Conservation (phyloP, 1,284 basidiomycete species). For the Moniliella sp. region DNA sequence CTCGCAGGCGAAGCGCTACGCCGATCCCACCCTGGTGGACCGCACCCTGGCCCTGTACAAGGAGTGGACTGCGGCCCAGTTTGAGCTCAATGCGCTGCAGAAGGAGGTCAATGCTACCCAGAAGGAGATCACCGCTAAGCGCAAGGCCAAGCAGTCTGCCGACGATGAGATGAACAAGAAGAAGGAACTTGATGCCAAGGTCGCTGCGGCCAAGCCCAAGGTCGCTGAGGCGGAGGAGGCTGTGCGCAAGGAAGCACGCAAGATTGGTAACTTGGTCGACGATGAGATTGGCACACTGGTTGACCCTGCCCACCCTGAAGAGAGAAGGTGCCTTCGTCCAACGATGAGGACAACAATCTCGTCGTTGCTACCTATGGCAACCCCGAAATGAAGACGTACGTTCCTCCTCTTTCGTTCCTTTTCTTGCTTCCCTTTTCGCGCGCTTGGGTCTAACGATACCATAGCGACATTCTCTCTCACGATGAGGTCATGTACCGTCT, state of each 20-base stretch:
- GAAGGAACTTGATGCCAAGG: slow-evolving; percentile 52
- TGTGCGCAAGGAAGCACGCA: slow-evolving; percentile 59
- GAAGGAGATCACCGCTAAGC: slow-evolving; percentile 79
- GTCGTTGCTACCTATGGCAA: slow-evolving; percentile 64
- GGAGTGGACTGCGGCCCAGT: slow-evolving; percentile 74
- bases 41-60: slow-evolving; percentile 76
- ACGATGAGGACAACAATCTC: slow-evolving; percentile 83
- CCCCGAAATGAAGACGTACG: too few species aligned
- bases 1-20: slow-evolving; percentile 73
- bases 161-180: slow-evolving; percentile 63
- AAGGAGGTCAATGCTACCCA: slow-evolving; percentile 73
- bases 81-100: slow-evolving; percentile 53
- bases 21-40: slow-evolving; percentile 72
- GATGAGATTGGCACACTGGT: too few species aligned
- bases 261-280: slow-evolving; percentile 79
- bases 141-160: slow-evolving; percentile 76
- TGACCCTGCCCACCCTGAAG: too few species aligned
- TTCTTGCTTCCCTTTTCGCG: too few species aligned
- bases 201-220: slow-evolving; percentile 45
- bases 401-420: too few species aligned
- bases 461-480: slow-evolving; percentile 62
- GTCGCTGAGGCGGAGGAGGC: slow-evolving; percentile 46
- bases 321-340: slow-evolving; percentile 60
- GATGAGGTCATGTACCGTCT: slow-evolving; percentile 83
- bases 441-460: too few species aligned